Evolutionary conservation across 1,284 basidiomycete genomes (phyloP).

Genomic region (Boletus smithii): DNA sequence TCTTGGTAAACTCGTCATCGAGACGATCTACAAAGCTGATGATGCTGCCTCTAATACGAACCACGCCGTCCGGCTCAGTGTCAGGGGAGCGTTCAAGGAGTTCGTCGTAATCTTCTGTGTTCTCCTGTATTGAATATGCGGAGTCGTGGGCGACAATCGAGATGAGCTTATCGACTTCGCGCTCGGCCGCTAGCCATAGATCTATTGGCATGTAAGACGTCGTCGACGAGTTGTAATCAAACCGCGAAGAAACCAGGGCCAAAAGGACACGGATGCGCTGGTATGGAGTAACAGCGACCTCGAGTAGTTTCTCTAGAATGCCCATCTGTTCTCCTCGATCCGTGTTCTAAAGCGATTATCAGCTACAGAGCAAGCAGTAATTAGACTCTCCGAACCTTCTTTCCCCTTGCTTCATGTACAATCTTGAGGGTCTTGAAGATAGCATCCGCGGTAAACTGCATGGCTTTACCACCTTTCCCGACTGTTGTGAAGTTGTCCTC

Average conservation of each 20-base stretch:
- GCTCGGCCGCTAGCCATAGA: constrained; percentile 85
- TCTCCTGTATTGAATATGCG: constrained; percentile 82
- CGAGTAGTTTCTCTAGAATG: constrained; percentile 85
- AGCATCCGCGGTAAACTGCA: constrained; percentile 83
- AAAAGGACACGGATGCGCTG: constrained; percentile 94
- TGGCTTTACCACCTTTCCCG: constrained; percentile 83
- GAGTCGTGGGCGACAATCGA: constrained; percentile 71
- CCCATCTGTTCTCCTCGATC: constrained; percentile 94
- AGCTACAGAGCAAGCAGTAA: neutral
- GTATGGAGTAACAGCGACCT: constrained; percentile 85
- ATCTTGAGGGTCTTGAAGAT: constrained; percentile 92
- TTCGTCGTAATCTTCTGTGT: constrained; percentile 93
- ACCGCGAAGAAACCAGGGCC: constrained; percentile 90
- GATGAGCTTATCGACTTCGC: constrained; percentile 87
- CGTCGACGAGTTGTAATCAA: constrained; percentile 93
- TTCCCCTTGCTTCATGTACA: constrained; percentile 93
- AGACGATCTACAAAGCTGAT: constrained; percentile 95
- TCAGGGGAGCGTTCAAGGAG: constrained; percentile 79
- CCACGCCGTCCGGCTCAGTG: constrained; percentile 63
- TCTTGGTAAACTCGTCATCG: constrained; percentile 98
- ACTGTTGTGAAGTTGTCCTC: constrained; percentile 86
- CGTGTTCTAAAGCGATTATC: constrained; percentile 67
- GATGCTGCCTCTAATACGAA: constrained; percentile 85
- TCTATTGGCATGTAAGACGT: constrained; percentile 90
- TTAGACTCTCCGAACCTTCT: constrained; percentile 65